Base-by-base conservation (phyloP, 441 rosid genomes). In the Populus hybrid region DNA sequence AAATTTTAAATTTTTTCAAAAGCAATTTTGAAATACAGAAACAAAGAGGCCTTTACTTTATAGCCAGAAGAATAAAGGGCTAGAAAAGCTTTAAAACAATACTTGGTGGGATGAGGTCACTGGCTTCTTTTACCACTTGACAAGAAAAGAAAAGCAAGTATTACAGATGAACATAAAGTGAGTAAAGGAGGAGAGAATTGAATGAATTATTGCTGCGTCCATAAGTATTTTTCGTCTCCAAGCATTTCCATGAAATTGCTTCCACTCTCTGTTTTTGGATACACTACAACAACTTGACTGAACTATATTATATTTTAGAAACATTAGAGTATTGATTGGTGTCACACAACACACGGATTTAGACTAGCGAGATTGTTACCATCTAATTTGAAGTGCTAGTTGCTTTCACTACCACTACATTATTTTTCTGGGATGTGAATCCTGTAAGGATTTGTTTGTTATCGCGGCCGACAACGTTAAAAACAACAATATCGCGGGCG, bases 61-160 rank as follows among this genome's bases (percentile, higher is more conserved):
- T 4, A 5, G 28, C 28, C 2, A 2, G 63, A 57, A 57, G 63
- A 20, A 57, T 7, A n/a, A 57, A 57, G 23, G 57, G 12, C 57
- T 46, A 10, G 26, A 24, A 26, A 24, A 42, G 73, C 34, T 26
- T 23, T 20, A 5, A 24, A 71, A 46, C 36, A 46, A 3, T 42
- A 46, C 21, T 20, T 46, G 74, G 74, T 71, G 36, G 74, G 74
- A 46, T 23, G 24, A 50, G 8, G 74, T 46, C 74, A 26, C 28
- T 46, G 3, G 36, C 74, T 26, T 71, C 24, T 28, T 71, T 71
- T 71, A 4, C 28, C 21, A 9, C 5, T 0, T 0, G 12, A 46
- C 10, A 20, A 42, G 6, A 42, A 42, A 42, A 24, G 3, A 5
- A 32, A 32, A 67, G 11, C 1, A 23, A 21, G 24, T 4, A 0